Evolutionary conservation across 2,329 filamentous ascomycete species (phyloP).

Genomic region (Fusarium torulosum): DNA sequence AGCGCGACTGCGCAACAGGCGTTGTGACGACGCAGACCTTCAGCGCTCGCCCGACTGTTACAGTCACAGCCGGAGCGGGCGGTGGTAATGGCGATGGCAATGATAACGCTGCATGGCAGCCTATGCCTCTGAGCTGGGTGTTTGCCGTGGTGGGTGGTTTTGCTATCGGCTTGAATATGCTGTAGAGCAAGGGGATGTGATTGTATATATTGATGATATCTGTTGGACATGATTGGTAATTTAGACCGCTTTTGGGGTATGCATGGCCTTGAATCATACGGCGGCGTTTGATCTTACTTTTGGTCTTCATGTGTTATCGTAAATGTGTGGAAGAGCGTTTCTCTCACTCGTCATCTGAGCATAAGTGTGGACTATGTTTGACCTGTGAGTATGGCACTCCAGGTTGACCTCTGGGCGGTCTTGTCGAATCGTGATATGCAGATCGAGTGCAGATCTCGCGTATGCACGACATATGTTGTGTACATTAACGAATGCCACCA

Average conservation of each 20-base stretch:
- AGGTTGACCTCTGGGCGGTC: too few species aligned
- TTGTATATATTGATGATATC: constrained; percentile 36
- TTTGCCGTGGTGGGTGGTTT: constrained; percentile 41
- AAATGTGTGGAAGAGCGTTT: too few species aligned
- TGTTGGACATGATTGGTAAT: constrained; percentile 31
- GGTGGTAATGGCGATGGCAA: constrained; percentile 15
- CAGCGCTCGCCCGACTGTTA: constrained; percentile 34
- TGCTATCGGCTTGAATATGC: constrained; percentile 43
- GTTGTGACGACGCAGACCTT: constrained; percentile 47
- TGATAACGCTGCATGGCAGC: constrained; percentile 39
- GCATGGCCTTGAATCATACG: constrained; percentile 19
- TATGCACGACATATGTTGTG: background rate
- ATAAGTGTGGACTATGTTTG: too few species aligned
- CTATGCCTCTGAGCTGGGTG: constrained; percentile 32
- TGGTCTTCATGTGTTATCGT: too few species aligned
- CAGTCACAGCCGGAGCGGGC: constrained; percentile 37
- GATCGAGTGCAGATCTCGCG: too few species aligned
- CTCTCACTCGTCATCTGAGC: too few species aligned
- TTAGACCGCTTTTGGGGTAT: constrained; percentile 26
- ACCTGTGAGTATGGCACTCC: too few species aligned
- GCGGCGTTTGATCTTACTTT: constrained; percentile 35
- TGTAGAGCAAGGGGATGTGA: constrained; percentile 29
- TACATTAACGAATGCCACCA: background rate
- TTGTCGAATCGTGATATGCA: too few species aligned
- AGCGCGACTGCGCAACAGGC: constrained; percentile 43